Percentiles rank a stretch among this genome's conserved stretches.
Evolutionary conservation across 2,329 filamentous ascomycete species (phyloP).

Genomic region (Hypoxylon sp.): DNA sequence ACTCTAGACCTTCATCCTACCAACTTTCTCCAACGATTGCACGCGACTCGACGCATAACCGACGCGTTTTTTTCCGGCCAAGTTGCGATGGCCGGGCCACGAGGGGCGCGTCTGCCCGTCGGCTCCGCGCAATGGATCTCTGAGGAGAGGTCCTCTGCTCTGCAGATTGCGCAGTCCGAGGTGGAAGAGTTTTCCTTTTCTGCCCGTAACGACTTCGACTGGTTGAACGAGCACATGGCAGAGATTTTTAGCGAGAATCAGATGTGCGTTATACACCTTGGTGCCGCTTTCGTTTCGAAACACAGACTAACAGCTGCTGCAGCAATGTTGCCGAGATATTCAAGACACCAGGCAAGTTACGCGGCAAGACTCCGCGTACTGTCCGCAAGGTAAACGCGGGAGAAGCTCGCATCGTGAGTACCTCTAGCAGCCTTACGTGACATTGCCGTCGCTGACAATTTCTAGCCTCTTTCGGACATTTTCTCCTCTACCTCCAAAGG

Average conservation of each 20-base stretch:
- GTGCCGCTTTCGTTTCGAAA: neutral
- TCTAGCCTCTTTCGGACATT: conserved; percentile 66
- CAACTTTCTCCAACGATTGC: conserved; percentile 19
- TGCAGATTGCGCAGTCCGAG: conserved; percentile 79
- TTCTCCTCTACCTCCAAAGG: conserved; percentile 64
- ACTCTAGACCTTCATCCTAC: conserved; percentile 8
- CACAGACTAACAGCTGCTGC: conserved; percentile 42
- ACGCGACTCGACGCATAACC: conserved; percentile 21
- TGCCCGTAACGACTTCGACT: conserved; percentile 92
- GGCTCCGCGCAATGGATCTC: conserved; percentile 87
- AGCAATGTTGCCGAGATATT: conserved; percentile 96
- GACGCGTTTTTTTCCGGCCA: conserved; percentile 38
- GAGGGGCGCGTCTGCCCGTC: conserved; percentile 67
- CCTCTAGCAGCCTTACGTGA: conserved; percentile 13
- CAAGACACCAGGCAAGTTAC: conserved; percentile 87
- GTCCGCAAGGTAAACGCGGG: conserved; percentile 65
- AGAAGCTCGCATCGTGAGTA: conserved; percentile 70
- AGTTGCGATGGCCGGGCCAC: conserved; percentile 46
- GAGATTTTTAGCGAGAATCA: conserved; percentile 89
- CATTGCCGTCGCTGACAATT: conserved; percentile 25
- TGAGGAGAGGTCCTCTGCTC: conserved; percentile 81
- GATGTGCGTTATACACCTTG: conserved; percentile 68
- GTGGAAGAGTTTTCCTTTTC: conserved; percentile 93
- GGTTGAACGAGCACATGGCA: conserved; percentile 98
- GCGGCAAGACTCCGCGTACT: conserved; percentile 81